A percentile compares a stretch with the other conserved stretches of the same genome.
These are phyloP conservation scores for Rhododendron mucronatum DNA, from an alignment of 148 eudicot genomes.

Conservation along the genomic window DNA sequence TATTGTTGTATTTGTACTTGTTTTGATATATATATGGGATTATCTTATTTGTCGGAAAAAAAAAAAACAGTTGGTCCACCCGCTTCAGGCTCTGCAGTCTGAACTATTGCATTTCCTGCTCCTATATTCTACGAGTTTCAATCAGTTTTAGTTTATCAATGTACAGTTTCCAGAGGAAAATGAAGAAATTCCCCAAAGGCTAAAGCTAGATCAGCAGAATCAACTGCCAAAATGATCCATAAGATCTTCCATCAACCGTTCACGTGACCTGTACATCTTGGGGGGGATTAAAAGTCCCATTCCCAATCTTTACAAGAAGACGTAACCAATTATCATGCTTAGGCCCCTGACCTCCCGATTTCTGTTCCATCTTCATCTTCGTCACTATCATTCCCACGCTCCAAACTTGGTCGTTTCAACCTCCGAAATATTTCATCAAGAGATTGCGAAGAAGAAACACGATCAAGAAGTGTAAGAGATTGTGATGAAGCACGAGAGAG, in stretches of 20 bases:
- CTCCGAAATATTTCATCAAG: slow-evolving; percentile 56
- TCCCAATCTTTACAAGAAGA: not conserved
- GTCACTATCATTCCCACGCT: slow-evolving; percentile 29
- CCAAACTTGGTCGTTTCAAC: slow-evolving; percentile 32
- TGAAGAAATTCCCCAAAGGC: not conserved
- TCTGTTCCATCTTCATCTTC: slow-evolving; percentile 13
- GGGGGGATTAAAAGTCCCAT: not conserved
- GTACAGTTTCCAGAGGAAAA: not conserved
- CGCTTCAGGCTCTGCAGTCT: too few species aligned
- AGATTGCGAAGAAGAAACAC: slow-evolving; percentile 38
- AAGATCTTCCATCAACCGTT: not conserved
- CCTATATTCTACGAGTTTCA: not conserved
- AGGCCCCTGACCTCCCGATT: slow-evolving; percentile 7
- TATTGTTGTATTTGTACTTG: too few species aligned
- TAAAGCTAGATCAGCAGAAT: not conserved
- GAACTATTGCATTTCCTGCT: not conserved
- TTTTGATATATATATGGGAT: too few species aligned
- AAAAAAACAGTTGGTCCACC: too few species aligned
- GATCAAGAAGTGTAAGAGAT: slow-evolving; percentile 52
- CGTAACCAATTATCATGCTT: slow-evolving; percentile 40
- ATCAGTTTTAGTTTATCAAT: not conserved
- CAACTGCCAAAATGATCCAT: not conserved
- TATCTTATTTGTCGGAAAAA: too few species aligned
- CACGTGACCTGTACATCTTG: not conserved
- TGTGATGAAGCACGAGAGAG: slow-evolving; percentile 35